phyloP scores from a whole-genome alignment of 139 green algal genomes.

The Chlorella ohadii region DNA sequence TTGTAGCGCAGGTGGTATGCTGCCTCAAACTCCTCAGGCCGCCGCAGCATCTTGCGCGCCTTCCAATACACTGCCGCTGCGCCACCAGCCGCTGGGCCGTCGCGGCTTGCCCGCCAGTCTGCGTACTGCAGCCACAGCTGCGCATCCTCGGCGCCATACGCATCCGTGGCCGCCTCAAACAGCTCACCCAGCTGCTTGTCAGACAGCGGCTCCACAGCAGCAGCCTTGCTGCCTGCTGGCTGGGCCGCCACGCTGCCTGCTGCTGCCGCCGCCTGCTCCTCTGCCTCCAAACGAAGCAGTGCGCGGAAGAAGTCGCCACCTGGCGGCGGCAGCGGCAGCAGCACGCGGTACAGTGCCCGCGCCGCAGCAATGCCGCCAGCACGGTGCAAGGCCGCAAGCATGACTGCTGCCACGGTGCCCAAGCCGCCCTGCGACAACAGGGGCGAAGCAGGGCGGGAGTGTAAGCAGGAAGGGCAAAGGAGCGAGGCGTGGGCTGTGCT shows the following conservation, averaged over 20 bases:
- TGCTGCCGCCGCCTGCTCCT: conserved; percentile 7
- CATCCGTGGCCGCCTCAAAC: conserved; percentile 61
- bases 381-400: conserved; percentile 23
- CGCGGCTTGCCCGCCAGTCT: conserved; percentile 27
- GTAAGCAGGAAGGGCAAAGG: neutral
- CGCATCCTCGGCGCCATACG: conserved; percentile 55
- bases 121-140: conserved; percentile 77
- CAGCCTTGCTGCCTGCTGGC: neutral
- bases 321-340: conserved; percentile 62
- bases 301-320: conserved; percentile 68
- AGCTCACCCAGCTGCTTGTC: conserved; percentile 34
- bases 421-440: conserved; percentile 47
- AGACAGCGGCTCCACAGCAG: neutral
- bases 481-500: neutral
- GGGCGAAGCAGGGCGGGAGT: neutral
- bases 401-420: conserved; percentile 53
- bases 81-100: neutral
- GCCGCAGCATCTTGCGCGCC: conserved; percentile 65
- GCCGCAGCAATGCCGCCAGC: conserved; percentile 49
- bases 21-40: conserved; percentile 59
- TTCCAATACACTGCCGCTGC: conserved; percentile 71
- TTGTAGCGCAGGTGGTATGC: conserved; percentile 25
- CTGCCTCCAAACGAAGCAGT: conserved; percentile 60
- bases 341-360: conserved; percentile 51
- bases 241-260: neutral